A percentile compares a stretch with the other conserved stretches of the same genome.
These are phyloP conservation scores for Blastomyces percursus DNA, from an alignment of 2,329 filamentous ascomycete species.

Conservation along the genomic window DNA sequence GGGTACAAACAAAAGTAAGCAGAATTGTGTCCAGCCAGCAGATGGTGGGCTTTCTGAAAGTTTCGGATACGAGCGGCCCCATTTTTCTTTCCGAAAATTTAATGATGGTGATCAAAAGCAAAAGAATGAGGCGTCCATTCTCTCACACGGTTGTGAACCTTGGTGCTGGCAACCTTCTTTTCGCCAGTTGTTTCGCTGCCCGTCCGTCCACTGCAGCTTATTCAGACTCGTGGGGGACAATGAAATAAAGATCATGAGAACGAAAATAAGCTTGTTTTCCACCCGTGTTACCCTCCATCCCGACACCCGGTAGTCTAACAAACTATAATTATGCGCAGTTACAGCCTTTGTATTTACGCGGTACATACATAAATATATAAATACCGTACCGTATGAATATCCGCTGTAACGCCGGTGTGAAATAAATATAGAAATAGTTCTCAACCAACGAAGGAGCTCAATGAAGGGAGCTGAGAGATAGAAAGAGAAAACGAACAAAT, in stretches of 20 bases:
- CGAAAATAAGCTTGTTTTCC: conserved; percentile 6
- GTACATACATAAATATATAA: background rate
- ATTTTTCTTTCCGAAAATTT: background rate
- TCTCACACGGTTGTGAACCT: background rate
- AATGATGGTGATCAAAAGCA: background rate
- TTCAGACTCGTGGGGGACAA: background rate
- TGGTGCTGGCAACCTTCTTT: background rate
- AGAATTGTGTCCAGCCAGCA: background rate
- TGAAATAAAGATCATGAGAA: conserved; percentile 4
- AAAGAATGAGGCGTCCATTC: background rate
- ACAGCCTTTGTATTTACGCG: background rate
- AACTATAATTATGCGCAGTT: background rate
- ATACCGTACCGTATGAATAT: background rate
- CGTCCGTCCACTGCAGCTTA: background rate
- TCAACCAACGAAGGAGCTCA: too few species aligned
- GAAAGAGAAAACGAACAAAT: too few species aligned
- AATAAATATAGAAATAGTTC: background rate
- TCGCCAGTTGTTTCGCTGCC: background rate
- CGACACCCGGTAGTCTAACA: background rate
- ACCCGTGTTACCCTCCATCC: conserved; percentile 2
- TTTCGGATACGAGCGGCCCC: background rate
- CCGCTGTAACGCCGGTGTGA: background rate
- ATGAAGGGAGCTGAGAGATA: too few species aligned
- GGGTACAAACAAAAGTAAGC: background rate
- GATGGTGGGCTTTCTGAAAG: background rate